A percentile compares a stretch with the other conserved stretches of the same genome.
Conservation (phyloP, 164 flowering plant species). For the Berberis vulgaris region DNA sequence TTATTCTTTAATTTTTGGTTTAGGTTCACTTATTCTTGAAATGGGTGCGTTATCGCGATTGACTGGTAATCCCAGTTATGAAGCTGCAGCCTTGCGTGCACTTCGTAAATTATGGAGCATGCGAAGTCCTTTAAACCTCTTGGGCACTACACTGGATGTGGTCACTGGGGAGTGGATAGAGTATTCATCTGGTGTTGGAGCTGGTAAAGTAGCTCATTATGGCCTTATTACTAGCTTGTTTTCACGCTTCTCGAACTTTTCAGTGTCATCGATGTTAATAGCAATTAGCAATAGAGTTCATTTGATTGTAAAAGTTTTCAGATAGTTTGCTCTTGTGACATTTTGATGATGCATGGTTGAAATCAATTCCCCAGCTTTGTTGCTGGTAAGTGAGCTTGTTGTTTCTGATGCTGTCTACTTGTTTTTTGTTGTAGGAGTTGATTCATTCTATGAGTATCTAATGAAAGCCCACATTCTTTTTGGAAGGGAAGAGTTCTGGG, state of each 20-base stretch:
- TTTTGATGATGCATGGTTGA: neutral
- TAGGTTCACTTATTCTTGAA: constrained; percentile 98
- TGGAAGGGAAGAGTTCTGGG: constrained; percentile 92
- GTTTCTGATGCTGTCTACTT: constrained; percentile 17
- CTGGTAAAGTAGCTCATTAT: constrained; percentile 36
- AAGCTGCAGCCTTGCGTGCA: constrained; percentile 82
- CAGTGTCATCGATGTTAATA: too few species aligned
- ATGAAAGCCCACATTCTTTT: constrained; percentile 89
- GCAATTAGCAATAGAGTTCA: too few species aligned
- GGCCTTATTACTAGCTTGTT: too few species aligned
- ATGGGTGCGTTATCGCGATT: constrained; percentile 91
- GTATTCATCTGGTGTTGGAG: constrained; percentile 91
- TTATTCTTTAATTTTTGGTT: constrained; percentile 17
- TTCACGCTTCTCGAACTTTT: too few species aligned
- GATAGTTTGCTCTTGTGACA: too few species aligned
- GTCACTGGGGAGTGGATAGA: constrained; percentile 91
- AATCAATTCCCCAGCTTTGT: neutral
- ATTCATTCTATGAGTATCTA: constrained; percentile 95
- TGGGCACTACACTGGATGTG: constrained; percentile 93
- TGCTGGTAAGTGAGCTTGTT: neutral
- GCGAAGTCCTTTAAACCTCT: constrained; percentile 85
- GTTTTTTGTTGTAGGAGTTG: constrained; percentile 60
- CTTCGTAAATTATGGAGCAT: constrained; percentile 94
- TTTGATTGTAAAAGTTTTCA: too few species aligned
- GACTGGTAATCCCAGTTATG: constrained; percentile 85